Conservation (phyloP, 2,329 filamentous ascomycete species). For the Exophiala lecanii-corni region DNA sequence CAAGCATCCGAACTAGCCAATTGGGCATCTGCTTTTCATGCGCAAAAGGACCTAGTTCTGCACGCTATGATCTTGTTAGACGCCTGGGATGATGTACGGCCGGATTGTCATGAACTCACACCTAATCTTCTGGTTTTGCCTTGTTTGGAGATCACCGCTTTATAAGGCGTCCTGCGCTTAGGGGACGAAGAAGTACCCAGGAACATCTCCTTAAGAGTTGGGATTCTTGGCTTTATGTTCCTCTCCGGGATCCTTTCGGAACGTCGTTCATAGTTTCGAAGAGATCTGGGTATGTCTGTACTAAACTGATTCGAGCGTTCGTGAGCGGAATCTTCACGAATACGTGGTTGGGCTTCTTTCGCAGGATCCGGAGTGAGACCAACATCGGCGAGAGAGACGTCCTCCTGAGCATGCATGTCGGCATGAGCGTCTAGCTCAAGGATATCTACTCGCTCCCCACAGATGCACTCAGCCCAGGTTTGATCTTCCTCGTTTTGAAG, state of each 20-base stretch:
- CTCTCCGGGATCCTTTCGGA: conserved; percentile 13
- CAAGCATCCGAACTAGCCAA: conserved; percentile 61
- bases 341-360: conserved; percentile 5
- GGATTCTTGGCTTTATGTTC: conserved; percentile 16
- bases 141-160: conserved; percentile 30
- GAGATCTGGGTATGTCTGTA: conserved; percentile 21
- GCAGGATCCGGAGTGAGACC: conserved; percentile 31
- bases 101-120: conserved; percentile 6
- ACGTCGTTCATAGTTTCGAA: conserved; percentile 28
- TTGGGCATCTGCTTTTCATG: conserved; percentile 70
- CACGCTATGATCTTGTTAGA: conserved; percentile 34
- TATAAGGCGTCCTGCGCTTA: conserved; percentile 13
- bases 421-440: conserved; percentile 56
- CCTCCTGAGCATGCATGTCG: conserved; percentile 54
- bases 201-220: conserved; percentile 26
- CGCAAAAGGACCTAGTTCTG: conserved; percentile 66
- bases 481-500: conserved; percentile 2
- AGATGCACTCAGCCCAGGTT: conserved; percentile 32
- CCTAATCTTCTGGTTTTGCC: conserved; percentile 27
- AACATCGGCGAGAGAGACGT: conserved; percentile 39
- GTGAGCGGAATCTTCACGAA: conserved; percentile 8
- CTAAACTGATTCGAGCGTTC: conserved; percentile 21
- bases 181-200: conserved; percentile 17
- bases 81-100: not conserved
- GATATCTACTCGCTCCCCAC: conserved; percentile 53